These are phyloP conservation scores for Myxozyma vanderwaltii DNA, from an alignment of 805 yeast species.

Conservation along the genomic window DNA sequence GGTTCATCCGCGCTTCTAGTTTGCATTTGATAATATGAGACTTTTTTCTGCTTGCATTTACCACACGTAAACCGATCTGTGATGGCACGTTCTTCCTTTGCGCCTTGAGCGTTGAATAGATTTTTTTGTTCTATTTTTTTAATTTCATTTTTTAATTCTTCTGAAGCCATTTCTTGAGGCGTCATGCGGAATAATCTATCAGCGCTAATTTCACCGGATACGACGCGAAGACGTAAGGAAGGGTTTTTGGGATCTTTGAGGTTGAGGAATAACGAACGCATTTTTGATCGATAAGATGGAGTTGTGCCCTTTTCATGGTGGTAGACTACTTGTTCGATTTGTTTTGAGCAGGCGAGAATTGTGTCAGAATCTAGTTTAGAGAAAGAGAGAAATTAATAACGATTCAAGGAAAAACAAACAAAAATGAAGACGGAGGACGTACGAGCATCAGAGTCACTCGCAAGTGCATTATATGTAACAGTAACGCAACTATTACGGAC, in stretches of 20 bases:
- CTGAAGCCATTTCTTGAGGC: constrained; percentile 96
- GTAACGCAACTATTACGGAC: constrained; percentile 82
- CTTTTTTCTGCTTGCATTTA: constrained; percentile 95
- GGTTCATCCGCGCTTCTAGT: constrained; percentile 99
- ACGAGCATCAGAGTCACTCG: constrained; percentile 64
- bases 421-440: too few species aligned
- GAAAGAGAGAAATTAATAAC: not conserved
- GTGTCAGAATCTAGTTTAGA: constrained; percentile 50
- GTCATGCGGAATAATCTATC: constrained; percentile 72
- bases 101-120: constrained; percentile 95
- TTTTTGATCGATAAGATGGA: constrained; percentile 71
- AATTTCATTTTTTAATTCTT: constrained; percentile 78
- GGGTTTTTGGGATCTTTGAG: constrained; percentile 89
- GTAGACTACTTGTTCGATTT: constrained; percentile 73
- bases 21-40: constrained; percentile 95
- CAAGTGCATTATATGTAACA: constrained; percentile 86
- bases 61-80: constrained; percentile 98
- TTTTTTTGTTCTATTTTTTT: constrained; percentile 85
- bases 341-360: constrained; percentile 63
- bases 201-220: constrained; percentile 67
- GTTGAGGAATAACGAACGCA: constrained; percentile 84
- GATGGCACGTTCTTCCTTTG: constrained; percentile 91
- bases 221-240: constrained; percentile 69
- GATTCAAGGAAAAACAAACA: not conserved
- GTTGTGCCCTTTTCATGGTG: constrained; percentile 54